These are phyloP conservation scores for Trapa incisa DNA, from an alignment of 345 rosid species.

Conservation along the genomic window DNA sequence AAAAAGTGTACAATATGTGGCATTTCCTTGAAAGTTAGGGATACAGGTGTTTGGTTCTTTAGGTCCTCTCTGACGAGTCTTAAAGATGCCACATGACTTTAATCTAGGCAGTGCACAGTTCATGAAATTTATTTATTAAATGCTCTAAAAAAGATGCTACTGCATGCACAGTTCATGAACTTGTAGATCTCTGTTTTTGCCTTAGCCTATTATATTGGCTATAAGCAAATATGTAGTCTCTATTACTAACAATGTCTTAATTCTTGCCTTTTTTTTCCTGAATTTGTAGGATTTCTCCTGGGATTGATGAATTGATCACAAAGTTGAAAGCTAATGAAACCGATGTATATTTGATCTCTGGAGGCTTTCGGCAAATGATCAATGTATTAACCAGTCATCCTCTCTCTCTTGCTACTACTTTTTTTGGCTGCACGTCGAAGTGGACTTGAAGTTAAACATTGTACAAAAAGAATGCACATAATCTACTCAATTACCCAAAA, in stretches of 20 bases:
- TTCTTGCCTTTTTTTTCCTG: background rate
- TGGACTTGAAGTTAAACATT: background rate
- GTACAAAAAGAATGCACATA: background rate
- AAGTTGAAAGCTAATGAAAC: constrained; percentile 56
- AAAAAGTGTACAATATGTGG: background rate
- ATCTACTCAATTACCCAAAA: background rate
- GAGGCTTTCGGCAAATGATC: constrained; percentile 97
- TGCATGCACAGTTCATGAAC: background rate
- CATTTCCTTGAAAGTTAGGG: background rate
- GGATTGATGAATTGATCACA: constrained; percentile 64
- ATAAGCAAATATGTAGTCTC: background rate
- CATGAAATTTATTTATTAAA: too few relatives aligned
- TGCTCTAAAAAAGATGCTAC: background rate
- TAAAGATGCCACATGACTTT: too few relatives aligned
- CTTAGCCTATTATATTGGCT: background rate
- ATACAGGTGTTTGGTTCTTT: background rate
- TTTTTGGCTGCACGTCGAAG: background rate
- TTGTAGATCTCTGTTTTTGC: background rate
- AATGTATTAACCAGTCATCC: constrained; percentile 36
- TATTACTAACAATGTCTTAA: background rate
- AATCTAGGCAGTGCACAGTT: too few relatives aligned
- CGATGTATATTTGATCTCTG: constrained; percentile 71
- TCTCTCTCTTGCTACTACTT: constrained; percentile 1
- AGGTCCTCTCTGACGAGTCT: too few relatives aligned
- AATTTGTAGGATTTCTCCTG: constrained; percentile 61